Conservation (phyloP, 2,329 filamentous ascomycete genomes). For the Chalara sp. region DNA sequence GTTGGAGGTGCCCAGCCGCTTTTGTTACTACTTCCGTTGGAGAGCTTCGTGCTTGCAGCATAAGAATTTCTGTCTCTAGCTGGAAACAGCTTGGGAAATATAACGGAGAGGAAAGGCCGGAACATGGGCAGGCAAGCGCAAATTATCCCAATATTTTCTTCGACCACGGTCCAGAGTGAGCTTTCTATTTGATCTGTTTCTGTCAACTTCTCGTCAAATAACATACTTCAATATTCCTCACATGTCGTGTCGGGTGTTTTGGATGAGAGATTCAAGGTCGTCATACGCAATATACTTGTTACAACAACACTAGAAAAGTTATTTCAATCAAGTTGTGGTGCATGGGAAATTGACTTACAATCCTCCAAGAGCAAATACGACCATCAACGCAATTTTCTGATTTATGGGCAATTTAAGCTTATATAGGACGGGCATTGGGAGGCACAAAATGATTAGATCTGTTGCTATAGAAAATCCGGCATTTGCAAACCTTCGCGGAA, state of each 20-base stretch:
- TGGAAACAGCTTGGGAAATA: not conserved
- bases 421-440: constrained; percentile 28
- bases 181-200: constrained; percentile 9
- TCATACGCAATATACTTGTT: constrained; percentile 27
- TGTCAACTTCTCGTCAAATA: not conserved
- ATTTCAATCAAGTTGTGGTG: not conserved
- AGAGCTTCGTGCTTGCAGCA: not conserved
- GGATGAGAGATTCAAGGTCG: constrained; percentile 22
- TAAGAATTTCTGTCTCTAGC: not conserved
- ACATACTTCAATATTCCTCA: constrained; percentile 1
- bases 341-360: constrained; percentile 24
- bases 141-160: constrained; percentile 30
- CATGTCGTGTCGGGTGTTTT: constrained; percentile 14
- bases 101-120: constrained; percentile 21
- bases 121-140: constrained; percentile 33
- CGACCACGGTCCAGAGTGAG: constrained; percentile 32
- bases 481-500: constrained; percentile 38
- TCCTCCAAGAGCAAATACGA: constrained; percentile 30
- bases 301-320: constrained; percentile 19
- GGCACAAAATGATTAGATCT: constrained; percentile 28
- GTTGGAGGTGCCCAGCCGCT: not conserved
- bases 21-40: not conserved
- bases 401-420: constrained; percentile 21
- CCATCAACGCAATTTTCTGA: constrained; percentile 42
- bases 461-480: constrained; percentile 30